Percentiles rank a stretch among this genome's conserved stretches.
phyloP scores from a whole-genome alignment of 441 rosid species.

The Erysimum cheiri region DNA sequence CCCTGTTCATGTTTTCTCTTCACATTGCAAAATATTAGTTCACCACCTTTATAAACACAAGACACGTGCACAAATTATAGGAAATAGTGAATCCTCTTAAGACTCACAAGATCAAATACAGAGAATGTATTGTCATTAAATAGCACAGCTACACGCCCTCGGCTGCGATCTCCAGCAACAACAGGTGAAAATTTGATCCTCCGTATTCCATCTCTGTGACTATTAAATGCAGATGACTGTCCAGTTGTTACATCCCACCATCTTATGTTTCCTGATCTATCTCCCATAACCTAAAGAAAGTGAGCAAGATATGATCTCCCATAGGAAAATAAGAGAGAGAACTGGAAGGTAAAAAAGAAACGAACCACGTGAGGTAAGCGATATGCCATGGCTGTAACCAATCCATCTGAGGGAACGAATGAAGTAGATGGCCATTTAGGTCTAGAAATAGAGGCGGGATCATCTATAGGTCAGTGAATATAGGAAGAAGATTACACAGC shows the following conservation, averaged over 20 bases:
- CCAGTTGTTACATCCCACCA: conserved; percentile 99
- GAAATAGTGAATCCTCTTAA: conserved; percentile 33
- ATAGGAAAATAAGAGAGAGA: conserved; percentile 19
- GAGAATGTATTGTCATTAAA: conserved; percentile 96
- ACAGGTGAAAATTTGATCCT: conserved; percentile 97
- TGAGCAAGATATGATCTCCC: conserved; percentile 28
- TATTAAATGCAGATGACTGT: conserved; percentile 91
- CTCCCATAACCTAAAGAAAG: conserved; percentile 96
- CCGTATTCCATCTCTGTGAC: conserved; percentile 91
- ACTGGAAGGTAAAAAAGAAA: conserved; percentile 38
- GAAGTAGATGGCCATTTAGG: conserved; percentile 99
- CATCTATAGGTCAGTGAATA: conserved; percentile 44
- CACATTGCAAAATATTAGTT: conserved; percentile 28
- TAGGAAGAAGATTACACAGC: conserved; percentile 36
- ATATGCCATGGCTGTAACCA: conserved; percentile 99
- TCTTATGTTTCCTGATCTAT: conserved; percentile 92
- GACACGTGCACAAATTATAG: conserved; percentile 30
- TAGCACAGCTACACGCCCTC: conserved; percentile 96
- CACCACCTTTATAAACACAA: conserved; percentile 21
- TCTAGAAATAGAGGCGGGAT: conserved; percentile 57
- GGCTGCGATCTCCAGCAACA: conserved; percentile 91
- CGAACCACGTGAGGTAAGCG: conserved; percentile 98
- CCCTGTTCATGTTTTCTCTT: conserved; percentile 18
- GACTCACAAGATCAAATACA: conserved; percentile 91
- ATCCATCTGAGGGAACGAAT: conserved; percentile 88